Conservation (phyloP, 495 filamentous ascomycete genomes). For the Halenospora varia region DNA sequence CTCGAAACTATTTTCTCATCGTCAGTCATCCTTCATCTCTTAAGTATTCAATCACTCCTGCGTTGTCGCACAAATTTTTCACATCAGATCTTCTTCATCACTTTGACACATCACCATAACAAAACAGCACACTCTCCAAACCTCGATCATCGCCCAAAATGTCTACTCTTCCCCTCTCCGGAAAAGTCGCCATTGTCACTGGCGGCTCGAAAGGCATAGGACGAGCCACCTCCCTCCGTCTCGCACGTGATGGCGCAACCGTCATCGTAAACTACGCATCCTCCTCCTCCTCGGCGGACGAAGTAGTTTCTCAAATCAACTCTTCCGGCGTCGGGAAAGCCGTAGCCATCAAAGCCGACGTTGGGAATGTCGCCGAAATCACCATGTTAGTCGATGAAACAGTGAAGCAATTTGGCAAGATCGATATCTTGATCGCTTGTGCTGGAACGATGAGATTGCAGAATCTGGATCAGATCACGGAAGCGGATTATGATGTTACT, state of each 20-base stretch:
- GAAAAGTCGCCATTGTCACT: conserved; percentile 61
- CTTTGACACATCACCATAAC: too few relatives aligned
- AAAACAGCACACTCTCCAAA: too few relatives aligned
- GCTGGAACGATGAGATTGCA: conserved; percentile 52
- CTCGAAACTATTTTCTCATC: too few relatives aligned
- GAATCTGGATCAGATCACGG: conserved; percentile 52
- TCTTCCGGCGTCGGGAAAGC: conserved; percentile 33
- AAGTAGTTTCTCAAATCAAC: conserved; percentile 50
- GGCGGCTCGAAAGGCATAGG: conserved; percentile 68
- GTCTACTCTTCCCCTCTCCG: conserved; percentile 34
- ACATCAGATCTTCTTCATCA: too few relatives aligned
- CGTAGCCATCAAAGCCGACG: conserved; percentile 60
- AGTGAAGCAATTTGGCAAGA: conserved; percentile 56
- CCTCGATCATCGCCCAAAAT: conserved; percentile 4
- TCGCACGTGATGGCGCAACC: conserved; percentile 55
- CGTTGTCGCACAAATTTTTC: too few relatives aligned
- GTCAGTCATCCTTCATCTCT: too few relatives aligned
- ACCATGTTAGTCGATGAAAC: conserved; percentile 57
- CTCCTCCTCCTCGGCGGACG: conserved; percentile 48
- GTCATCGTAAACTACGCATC: conserved; percentile 62
- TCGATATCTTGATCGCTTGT: conserved; percentile 64
- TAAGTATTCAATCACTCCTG: too few relatives aligned
- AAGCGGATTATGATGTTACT: conserved; percentile 52
- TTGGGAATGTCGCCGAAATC: conserved; percentile 54
- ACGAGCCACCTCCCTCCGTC: conserved; percentile 48